These are phyloP conservation scores for Hanseniaspora vineae DNA, from an alignment of 805 yeast genomes.

Conservation along the genomic window DNA sequence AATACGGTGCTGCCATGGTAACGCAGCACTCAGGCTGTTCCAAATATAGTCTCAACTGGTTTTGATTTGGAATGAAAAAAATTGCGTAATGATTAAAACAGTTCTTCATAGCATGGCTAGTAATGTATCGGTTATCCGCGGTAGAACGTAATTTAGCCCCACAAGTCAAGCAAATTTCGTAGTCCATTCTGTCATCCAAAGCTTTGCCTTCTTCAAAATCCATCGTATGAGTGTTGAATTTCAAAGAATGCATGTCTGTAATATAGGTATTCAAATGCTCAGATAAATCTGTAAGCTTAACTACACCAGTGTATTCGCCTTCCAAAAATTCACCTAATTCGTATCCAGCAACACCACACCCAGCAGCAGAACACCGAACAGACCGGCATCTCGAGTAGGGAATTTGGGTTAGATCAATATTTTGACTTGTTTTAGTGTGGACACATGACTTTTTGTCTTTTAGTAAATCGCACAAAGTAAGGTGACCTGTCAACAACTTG, in stretches of 20 bases:
- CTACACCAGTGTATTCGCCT: conserved; percentile 40
- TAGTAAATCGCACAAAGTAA: neutral
- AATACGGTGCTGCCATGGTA: conserved; percentile 49
- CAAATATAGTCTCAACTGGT: conserved; percentile 21
- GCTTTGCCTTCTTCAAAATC: conserved; percentile 8
- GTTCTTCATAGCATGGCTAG: conserved; percentile 16
- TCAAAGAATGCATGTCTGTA: conserved; percentile 20
- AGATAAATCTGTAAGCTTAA: conserved; percentile 42
- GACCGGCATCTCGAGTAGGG: neutral
- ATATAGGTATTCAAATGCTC: conserved; percentile 28
- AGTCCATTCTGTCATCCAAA: conserved; percentile 26
- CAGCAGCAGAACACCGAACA: neutral
- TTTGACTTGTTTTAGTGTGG: neutral
- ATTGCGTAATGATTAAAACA: conserved; percentile 24
- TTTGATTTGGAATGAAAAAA: conserved; percentile 25
- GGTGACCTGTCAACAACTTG: conserved; percentile 1
- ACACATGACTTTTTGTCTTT: neutral
- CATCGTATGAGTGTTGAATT: conserved; percentile 15
- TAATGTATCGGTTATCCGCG: conserved; percentile 19
- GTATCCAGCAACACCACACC: conserved; percentile 2
- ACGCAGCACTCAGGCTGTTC: conserved; percentile 22
- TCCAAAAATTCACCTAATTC: conserved; percentile 2
- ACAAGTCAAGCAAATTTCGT: conserved; percentile 33
- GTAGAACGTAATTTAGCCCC: conserved; percentile 24
- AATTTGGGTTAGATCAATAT: neutral